phyloP scores from a whole-genome alignment of 495 filamentous ascomycete species.

The Friedmanniomyces endolithicus region DNA sequence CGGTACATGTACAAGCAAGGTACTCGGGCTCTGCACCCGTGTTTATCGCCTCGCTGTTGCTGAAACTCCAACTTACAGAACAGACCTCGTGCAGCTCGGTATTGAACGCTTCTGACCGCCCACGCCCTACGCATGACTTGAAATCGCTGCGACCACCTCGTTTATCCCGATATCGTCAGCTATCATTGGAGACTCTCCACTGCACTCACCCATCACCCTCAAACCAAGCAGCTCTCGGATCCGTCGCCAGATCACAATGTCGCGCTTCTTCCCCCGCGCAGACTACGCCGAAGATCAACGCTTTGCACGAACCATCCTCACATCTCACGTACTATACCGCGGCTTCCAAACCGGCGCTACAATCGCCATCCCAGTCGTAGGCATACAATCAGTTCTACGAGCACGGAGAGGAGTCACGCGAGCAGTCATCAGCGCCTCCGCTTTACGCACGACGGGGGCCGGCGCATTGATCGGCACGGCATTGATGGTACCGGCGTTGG shows the following conservation, averaged over 20 bases:
- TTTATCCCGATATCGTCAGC: too few relatives aligned
- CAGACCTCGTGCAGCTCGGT: too few relatives aligned
- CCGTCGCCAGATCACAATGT: neutral
- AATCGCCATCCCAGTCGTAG: slow-evolving; percentile 18
- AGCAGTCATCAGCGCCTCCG: neutral
- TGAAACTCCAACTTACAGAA: too few relatives aligned
- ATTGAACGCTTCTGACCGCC: too few relatives aligned
- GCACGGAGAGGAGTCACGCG: neutral
- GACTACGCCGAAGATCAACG: slow-evolving; percentile 52
- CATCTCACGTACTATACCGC: slow-evolving; percentile 45
- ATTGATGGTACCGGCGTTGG: slow-evolving; percentile 20
- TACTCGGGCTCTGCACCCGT: too few relatives aligned
- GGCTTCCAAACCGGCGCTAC: slow-evolving; percentile 37
- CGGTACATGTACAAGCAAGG: too few relatives aligned
- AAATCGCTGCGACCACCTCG: too few relatives aligned
- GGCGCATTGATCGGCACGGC: slow-evolving; percentile 2
- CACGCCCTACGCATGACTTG: too few relatives aligned
- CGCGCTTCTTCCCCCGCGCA: slow-evolving; percentile 37
- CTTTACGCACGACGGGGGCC: neutral
- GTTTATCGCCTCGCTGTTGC: too few relatives aligned
- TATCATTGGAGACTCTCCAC: too few relatives aligned
- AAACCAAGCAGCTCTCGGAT: too few relatives aligned
- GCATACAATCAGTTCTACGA: slow-evolving; percentile 11
- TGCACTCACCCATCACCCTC: too few relatives aligned
- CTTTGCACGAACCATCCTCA: slow-evolving; percentile 39